phyloP scores from a whole-genome alignment of 1,139 yeast genomes.

The Kurtzmaniella quercitrusa region DNA sequence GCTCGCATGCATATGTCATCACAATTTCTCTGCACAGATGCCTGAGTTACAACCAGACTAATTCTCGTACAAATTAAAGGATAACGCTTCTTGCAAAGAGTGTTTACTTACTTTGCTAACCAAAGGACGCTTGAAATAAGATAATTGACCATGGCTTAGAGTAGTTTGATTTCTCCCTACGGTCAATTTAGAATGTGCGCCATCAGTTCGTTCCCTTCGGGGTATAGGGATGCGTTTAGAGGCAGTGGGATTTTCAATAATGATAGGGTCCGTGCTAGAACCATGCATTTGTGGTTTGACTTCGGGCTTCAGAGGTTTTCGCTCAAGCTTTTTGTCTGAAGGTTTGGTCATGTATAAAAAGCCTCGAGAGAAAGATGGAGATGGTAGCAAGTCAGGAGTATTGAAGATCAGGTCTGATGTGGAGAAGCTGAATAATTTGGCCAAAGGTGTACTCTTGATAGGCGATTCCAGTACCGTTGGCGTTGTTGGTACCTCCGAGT shows the following conservation, averaged over 20 bases:
- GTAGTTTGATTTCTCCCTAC: constrained; percentile 47
- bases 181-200: constrained; percentile 41
- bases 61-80: constrained; percentile 1
- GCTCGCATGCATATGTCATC: too few species aligned
- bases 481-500: neutral
- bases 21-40: neutral
- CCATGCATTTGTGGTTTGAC: constrained; percentile 5
- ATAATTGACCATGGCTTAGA: constrained; percentile 39
- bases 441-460: neutral
- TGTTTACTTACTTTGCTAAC: constrained; percentile 31
- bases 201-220: constrained; percentile 20
- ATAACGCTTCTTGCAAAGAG: constrained; percentile 33
- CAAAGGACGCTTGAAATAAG: constrained; percentile 35
- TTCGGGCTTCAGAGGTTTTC: constrained; percentile 10
- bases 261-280: constrained; percentile 4
- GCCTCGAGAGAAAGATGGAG: constrained; percentile 12
- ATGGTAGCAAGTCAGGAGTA: neutral
- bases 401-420: neutral
- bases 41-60: constrained; percentile 1
- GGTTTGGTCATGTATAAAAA: constrained; percentile 14
- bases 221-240: constrained; percentile 23
- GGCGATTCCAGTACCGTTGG: neutral
- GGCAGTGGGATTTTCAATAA: constrained; percentile 15
- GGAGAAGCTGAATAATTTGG: neutral
- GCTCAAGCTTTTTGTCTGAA: constrained; percentile 11